These are phyloP conservation scores for Colletotrichum spaethianum DNA, from an alignment of 2,329 filamentous ascomycete genomes.

Conservation along the genomic window DNA sequence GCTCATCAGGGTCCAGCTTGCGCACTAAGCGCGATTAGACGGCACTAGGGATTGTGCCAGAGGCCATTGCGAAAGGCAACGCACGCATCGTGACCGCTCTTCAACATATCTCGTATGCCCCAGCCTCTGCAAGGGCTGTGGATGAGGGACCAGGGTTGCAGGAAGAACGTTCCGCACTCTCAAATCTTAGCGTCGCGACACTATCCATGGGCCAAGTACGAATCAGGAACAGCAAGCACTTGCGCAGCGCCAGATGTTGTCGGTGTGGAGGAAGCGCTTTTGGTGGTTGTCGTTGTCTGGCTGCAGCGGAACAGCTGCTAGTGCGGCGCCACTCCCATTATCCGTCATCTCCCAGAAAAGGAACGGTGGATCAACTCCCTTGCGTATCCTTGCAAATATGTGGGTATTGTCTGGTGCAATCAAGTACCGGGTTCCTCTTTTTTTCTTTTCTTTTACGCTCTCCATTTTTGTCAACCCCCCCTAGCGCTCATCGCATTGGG, in stretches of 20 bases:
- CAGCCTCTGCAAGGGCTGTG: slow-evolving; percentile 7
- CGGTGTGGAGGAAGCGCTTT: slow-evolving; percentile 21
- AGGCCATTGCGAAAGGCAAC: slow-evolving; percentile 17
- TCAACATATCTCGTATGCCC: slow-evolving; percentile 30
- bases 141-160: slow-evolving; percentile 13
- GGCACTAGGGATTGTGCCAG: slow-evolving; percentile 33
- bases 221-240: slow-evolving; percentile 16
- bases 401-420: slow-evolving; percentile 33
- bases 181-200: slow-evolving; percentile 25
- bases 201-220: slow-evolving; percentile 13
- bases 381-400: slow-evolving; percentile 26
- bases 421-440: slow-evolving; percentile 42
- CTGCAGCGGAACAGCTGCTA: slow-evolving; percentile 40
- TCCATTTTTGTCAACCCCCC: slow-evolving; percentile 1
- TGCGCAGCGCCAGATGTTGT: slow-evolving; percentile 18
- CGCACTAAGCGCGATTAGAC: slow-evolving; percentile 35
- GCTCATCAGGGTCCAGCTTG: slow-evolving; percentile 35
- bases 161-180: slow-evolving; percentile 34
- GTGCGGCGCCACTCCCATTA: slow-evolving; percentile 42
- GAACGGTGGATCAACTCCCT: slow-evolving; percentile 38
- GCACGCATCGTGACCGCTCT: slow-evolving; percentile 33
- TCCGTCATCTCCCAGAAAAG: slow-evolving; percentile 43
- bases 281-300: slow-evolving; percentile 28
- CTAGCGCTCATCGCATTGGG: slow-evolving; percentile 24
- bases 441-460: slow-evolving; percentile 1